A percentile compares a stretch with the other conserved stretches of the same genome.
phyloP scores from a whole-genome alignment of 176 grass and related monocot genomes.

The Oryza officinalis region DNA sequence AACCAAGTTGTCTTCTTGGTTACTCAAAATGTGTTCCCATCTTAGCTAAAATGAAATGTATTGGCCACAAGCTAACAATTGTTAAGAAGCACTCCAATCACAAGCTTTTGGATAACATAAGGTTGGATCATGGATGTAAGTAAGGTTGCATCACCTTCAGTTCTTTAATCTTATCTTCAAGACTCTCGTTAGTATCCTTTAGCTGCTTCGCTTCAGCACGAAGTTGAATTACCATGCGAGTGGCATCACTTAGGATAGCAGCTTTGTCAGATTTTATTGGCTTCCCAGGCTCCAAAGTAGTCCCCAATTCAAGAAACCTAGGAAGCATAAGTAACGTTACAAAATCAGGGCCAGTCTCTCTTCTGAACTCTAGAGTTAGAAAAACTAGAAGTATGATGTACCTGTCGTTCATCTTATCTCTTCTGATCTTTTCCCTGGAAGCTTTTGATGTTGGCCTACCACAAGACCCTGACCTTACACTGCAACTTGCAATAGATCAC shows the following conservation, averaged over 20 bases:
- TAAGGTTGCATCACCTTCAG: slow-evolving; percentile 52
- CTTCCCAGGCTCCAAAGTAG: slow-evolving; percentile 70
- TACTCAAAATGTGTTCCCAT: background rate
- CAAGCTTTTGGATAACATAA: background rate
- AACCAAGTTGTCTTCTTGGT: background rate
- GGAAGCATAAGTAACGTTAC: slow-evolving; percentile 5
- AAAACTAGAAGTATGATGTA: slow-evolving; percentile 22
- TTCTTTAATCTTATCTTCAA: slow-evolving; percentile 77
- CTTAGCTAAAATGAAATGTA: background rate
- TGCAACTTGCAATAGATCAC: slow-evolving; percentile 34
- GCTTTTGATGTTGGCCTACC: slow-evolving; percentile 67
- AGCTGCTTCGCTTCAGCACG: slow-evolving; percentile 61
- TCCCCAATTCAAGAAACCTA: slow-evolving; percentile 76
- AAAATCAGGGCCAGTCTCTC: background rate
- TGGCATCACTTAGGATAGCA: slow-evolving; percentile 72
- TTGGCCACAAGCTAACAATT: background rate
- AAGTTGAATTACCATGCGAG: slow-evolving; percentile 67
- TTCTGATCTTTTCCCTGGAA: slow-evolving; percentile 68
- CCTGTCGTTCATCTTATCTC: slow-evolving; percentile 75
- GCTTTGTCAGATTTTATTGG: slow-evolving; percentile 70
- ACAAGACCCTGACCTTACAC: slow-evolving; percentile 52
- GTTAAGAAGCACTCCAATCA: background rate
- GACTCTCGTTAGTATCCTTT: slow-evolving; percentile 65
- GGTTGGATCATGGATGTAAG: background rate
- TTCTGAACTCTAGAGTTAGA: background rate